These are phyloP conservation scores for Lipomyces sp. DNA, from an alignment of 805 yeast species.

Conservation along the genomic window DNA sequence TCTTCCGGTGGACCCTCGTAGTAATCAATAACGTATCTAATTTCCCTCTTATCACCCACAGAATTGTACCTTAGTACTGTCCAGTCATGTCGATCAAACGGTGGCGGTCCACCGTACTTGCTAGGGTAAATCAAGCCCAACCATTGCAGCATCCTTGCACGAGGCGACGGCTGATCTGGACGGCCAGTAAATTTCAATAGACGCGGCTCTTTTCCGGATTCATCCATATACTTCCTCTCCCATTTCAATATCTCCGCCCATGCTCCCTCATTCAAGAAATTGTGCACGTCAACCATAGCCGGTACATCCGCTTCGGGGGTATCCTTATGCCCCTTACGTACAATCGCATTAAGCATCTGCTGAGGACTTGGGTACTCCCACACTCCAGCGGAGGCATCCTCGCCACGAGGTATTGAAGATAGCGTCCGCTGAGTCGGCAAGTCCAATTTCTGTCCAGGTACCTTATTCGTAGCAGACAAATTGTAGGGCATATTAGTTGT, in stretches of 20 bases:
- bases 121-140: constrained; percentile 75
- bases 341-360: constrained; percentile 98
- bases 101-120: constrained; percentile 75
- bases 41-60: constrained; percentile 53
- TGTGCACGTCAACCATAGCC: constrained; percentile 95
- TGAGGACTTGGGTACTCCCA: constrained; percentile 99
- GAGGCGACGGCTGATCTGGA: constrained; percentile 84
- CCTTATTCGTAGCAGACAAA: constrained; percentile 67
- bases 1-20: constrained; percentile 91
- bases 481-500: constrained; percentile 45
- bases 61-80: constrained; percentile 70
- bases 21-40: constrained; percentile 93
- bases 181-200: constrained; percentile 86
- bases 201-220: constrained; percentile 68
- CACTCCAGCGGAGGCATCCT: constrained; percentile 62
- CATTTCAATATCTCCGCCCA: constrained; percentile 93
- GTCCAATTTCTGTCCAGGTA: constrained; percentile 80
- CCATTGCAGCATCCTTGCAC: constrained; percentile 71
- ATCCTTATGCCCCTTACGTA: constrained; percentile 87
- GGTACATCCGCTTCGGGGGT: constrained; percentile 95
- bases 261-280: constrained; percentile 94
- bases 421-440: constrained; percentile 83
- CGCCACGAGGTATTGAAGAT: constrained; percentile 88
- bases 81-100: constrained; percentile 99
- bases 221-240: constrained; percentile 74